These are phyloP conservation scores for Paramecium sexaurelia DNA, from an alignment of 73 alveolate species.

Conservation along the genomic window DNA sequence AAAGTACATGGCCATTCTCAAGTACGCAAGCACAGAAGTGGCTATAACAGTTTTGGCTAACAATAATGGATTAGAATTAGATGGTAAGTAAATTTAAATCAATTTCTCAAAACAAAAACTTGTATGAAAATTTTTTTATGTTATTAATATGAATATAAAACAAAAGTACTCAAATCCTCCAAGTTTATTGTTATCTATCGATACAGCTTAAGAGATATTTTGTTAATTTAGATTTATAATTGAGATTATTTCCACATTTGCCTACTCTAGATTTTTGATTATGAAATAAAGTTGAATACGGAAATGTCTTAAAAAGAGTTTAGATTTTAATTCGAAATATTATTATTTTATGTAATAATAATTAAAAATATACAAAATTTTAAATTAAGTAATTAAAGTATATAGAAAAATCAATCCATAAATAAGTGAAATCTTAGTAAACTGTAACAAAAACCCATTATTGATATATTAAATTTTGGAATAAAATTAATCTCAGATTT, in stretches of 20 bases:
- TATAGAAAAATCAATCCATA: no score
- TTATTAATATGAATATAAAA: slow-evolving; percentile 4
- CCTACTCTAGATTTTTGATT: not conserved
- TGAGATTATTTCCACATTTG: not conserved
- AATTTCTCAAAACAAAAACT: slow-evolving; percentile 51
- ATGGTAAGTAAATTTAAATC: slow-evolving; percentile 20
- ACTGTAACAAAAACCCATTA: no score
- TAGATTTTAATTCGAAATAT: no score
- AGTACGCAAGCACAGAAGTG: not conserved
- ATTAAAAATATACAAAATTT: no score
- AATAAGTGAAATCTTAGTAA: no score
- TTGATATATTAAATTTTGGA: no score
- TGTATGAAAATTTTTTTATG: not conserved
- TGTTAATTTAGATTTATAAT: not conserved
- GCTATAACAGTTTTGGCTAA: slow-evolving; percentile 34
- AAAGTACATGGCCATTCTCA: slow-evolving; percentile 23
- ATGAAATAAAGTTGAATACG: no score
- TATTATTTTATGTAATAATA: no score
- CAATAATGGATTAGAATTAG: slow-evolving; percentile 13
- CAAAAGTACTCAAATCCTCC: slow-evolving; percentile 5
- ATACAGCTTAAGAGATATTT: not conserved
- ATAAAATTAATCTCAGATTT: no score
- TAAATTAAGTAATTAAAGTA: no score
- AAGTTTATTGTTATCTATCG: not conserved
- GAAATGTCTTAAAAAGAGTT: no score